Evolutionary conservation across 1,284 basidiomycete species (phyloP).

Genomic region (Tetrapyrgos nigripes): DNA sequence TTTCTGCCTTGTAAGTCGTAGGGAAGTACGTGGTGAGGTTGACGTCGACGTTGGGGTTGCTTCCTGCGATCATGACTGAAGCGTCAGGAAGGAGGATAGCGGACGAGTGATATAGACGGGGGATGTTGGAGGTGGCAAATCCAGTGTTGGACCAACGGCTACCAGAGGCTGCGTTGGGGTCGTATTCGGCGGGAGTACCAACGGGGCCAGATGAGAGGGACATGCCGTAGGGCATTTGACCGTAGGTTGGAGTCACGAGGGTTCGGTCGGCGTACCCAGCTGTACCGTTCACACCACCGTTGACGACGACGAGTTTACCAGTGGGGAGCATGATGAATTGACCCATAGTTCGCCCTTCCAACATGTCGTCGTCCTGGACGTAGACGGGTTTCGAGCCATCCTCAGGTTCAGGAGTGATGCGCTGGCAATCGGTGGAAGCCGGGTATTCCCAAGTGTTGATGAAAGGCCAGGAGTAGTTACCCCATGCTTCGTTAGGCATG

Average conservation of each 20-base stretch:
- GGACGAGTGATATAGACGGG: slow-evolving; percentile 88
- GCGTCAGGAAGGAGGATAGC: slow-evolving; percentile 92
- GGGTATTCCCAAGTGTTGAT: slow-evolving; percentile 61
- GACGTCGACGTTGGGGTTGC: slow-evolving; percentile 92
- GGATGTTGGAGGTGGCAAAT: slow-evolving; percentile 62
- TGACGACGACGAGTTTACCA: slow-evolving; percentile 67
- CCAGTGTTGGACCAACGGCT: slow-evolving; percentile 77
- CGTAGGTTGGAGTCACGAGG: slow-evolving; percentile 35
- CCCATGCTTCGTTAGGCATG: slow-evolving; percentile 65
- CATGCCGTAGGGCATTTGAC: slow-evolving; percentile 55
- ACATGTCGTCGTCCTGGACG: slow-evolving; percentile 77
- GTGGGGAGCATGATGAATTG: slow-evolving; percentile 13
- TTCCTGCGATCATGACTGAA: slow-evolving; percentile 88
- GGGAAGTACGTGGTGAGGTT: slow-evolving; percentile 74
- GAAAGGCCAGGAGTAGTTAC: slow-evolving; percentile 62
- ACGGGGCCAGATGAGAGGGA: slow-evolving; percentile 72
- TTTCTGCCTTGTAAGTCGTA: slow-evolving; percentile 87
- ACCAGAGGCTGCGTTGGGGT: slow-evolving; percentile 69
- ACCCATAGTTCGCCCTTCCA: slow-evolving; percentile 51
- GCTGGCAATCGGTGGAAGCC: slow-evolving; percentile 67
- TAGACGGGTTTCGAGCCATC: slow-evolving; percentile 21
- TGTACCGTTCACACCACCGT: slow-evolving; percentile 71
- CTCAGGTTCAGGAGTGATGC: slow-evolving; percentile 12
- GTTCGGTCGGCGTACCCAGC: slow-evolving; percentile 56
- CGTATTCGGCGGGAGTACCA: slow-evolving; percentile 76